Evolutionary conservation across 2,329 filamentous ascomycete genomes (phyloP).

Genomic region (Emergomyces pasteurianus): DNA sequence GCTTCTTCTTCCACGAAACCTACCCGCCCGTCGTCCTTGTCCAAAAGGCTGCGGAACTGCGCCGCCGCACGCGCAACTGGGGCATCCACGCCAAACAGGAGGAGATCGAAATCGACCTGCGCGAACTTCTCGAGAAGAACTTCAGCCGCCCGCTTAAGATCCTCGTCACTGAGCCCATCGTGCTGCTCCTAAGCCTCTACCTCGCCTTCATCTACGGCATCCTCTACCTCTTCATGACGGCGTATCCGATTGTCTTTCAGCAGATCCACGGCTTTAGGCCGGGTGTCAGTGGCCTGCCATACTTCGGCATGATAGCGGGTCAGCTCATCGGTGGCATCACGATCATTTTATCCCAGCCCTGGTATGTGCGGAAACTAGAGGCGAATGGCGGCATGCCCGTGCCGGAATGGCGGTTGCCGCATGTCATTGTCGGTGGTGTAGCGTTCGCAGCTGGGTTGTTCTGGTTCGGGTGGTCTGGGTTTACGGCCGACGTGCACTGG

Average conservation of each 20-base stretch:
- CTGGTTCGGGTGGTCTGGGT: conserved; percentile 33
- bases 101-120: conserved; percentile 42
- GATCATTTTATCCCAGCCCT: conserved; percentile 30
- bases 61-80: conserved; percentile 47
- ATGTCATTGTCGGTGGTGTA: conserved; percentile 36
- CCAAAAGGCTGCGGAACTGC: conserved; percentile 42
- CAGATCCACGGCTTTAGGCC: conserved; percentile 15
- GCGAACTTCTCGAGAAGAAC: conserved; percentile 40
- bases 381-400: conserved; percentile 22
- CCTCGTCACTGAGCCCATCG: conserved; percentile 34
- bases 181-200: conserved; percentile 29
- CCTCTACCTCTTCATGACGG: conserved; percentile 24
- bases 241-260: conserved; percentile 23
- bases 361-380: conserved; percentile 26
- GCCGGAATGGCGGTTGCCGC: conserved; percentile 34
- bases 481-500: conserved; percentile 26
- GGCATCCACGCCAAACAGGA: conserved; percentile 49
- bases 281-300: conserved; percentile 32
- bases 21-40: conserved; percentile 49
- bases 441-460: conserved; percentile 35
- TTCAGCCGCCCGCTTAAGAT: conserved; percentile 37
- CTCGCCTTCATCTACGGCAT: conserved; percentile 26
- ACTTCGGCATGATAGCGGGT: conserved; percentile 33
- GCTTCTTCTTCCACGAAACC: conserved; percentile 45
- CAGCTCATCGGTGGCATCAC: conserved; percentile 29